Evolutionary conservation across 2,329 filamentous ascomycete species (phyloP), one percentile per base, ranked within the genome.

Genomic region (Myriangium duriaei): DNA sequence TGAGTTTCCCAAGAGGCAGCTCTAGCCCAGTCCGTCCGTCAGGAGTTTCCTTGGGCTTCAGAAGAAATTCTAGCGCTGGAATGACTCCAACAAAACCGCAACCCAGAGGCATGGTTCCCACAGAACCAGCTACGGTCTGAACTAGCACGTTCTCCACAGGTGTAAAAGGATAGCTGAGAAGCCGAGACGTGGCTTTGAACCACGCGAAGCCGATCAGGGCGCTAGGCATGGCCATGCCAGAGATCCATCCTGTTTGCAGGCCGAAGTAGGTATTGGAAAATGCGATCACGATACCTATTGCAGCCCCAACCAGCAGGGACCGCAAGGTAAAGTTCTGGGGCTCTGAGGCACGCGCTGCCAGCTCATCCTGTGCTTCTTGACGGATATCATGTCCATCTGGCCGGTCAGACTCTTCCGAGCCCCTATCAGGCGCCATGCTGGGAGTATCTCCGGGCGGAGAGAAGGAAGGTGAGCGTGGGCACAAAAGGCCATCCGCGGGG

Each of bases 241-340:
- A 75, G 26, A 83, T 73, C 78, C 78, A 82, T 47, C 78, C 78
- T 17, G 84, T 92, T 62, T 96, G 91, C 19, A 98, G 68, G n/a
- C 91, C 91, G 57, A 98, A 98, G 60, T 96, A 98, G 68, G 92
- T 95, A 56, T 98, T 98, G 37, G 84, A 92, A 57, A 94, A 94
- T 55, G 83, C 91, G 52, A 96, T 94, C 39, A 96, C 68, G 4
- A 91, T 74, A 29, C 91, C 91, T 45, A 98, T 91, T 3, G 74
- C 64, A 4, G 93, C 67, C 11, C 91, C 91, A 17, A 83, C 84
- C 4, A 76, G 55, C 28, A 96, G 69, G 35, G 85, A 85, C 40
- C 91, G 79, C 16, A 79, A 41, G 1, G 91, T 96, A 62, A 98
- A 95, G 63, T 85, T 86, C 32, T 73, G 73, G 4, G 65, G 63